These are phyloP conservation scores for Cordyceps tenuipes DNA, from an alignment of 2,329 filamentous ascomycete species.

Conservation along the genomic window DNA sequence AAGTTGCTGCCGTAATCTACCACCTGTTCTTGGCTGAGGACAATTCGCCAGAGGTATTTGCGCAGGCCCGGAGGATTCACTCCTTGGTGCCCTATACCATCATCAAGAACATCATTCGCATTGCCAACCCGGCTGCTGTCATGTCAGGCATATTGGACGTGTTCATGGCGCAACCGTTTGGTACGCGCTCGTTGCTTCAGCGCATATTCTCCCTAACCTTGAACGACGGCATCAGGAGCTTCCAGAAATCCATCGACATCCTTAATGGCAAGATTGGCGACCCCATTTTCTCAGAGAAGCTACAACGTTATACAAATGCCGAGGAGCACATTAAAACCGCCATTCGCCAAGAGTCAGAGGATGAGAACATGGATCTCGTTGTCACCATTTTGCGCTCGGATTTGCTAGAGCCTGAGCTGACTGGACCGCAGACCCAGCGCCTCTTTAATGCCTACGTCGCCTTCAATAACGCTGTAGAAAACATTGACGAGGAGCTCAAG, in stretches of 20 bases:
- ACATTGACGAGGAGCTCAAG: conserved; percentile 78
- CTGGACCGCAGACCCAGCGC: conserved; percentile 66
- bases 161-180: conserved; percentile 92
- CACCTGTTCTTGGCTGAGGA: conserved; percentile 96
- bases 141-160: conserved; percentile 95
- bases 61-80: conserved; percentile 88
- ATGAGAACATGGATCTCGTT: conserved; percentile 73
- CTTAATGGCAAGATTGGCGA: conserved; percentile 75
- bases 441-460: conserved; percentile 94
- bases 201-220: conserved; percentile 89
- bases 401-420: conserved; percentile 61
- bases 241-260: conserved; percentile 79
- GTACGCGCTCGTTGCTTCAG: conserved; percentile 81
- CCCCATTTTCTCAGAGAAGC: conserved; percentile 66
- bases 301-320: conserved; percentile 69
- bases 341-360: conserved; percentile 64
- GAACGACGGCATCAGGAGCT: conserved; percentile 78
- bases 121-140: conserved; percentile 91
- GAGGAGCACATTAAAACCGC: conserved; percentile 65
- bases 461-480: conserved; percentile 91
- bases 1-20: conserved; percentile 92
- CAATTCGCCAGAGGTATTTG: conserved; percentile 93
- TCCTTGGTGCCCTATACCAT: conserved; percentile 88
- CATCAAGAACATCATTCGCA: conserved; percentile 92
- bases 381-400: conserved; percentile 79